Evolutionary conservation across 768 basidiomycete species (phyloP), one percentile per base, ranked within the genome.

Genomic region (Phylloporus rhodoxanthus): DNA sequence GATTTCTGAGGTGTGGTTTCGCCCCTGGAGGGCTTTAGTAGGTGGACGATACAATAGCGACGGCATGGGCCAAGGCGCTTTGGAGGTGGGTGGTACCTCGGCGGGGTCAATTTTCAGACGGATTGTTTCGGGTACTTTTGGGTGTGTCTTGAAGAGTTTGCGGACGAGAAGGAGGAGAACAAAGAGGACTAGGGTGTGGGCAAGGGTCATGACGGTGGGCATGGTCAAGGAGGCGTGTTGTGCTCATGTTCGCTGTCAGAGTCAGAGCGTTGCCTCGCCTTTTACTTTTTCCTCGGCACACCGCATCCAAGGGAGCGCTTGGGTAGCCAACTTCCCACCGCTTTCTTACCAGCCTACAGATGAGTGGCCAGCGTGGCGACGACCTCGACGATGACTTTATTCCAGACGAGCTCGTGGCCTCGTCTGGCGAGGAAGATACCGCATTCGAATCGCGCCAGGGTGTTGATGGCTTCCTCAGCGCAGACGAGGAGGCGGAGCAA

Each of bases 341-440:
- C 44, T 11, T 41, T 48, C 46, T 30, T n/a, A 30, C 29, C 15
- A 39, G 38, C 43, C n/a, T 42, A 30, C 28, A 50, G 45, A 62
- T 64, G 57, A 67, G 62, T 59, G 59, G 51, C 39, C 66, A 71
- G 67, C 74, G 73, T 53, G 83, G 84, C 37, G 87, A 93, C 72
- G 89, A 89, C 72, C 75, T 93, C 17, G 87, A 87, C 42, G 91
- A 92, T 64, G 85, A 91, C 55, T 90, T 85, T 61, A 72, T 85
- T 44, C 76, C 76, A 28, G 84, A 92, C 53, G 83, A 84, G 38
- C 70, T 79, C 13, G 77, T 87, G 0, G 82, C 81, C 1, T 68
- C 78, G 13, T 84, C 82, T 0, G 84, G 74, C 10, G 83, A 80
- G 40, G 86, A 86, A 53, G 65, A 65, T 0, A 45, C 44, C 3